Base-by-base conservation (phyloP, 2,329 filamentous ascomycete species). In the Myriosclerotinia duriaeana region DNA sequence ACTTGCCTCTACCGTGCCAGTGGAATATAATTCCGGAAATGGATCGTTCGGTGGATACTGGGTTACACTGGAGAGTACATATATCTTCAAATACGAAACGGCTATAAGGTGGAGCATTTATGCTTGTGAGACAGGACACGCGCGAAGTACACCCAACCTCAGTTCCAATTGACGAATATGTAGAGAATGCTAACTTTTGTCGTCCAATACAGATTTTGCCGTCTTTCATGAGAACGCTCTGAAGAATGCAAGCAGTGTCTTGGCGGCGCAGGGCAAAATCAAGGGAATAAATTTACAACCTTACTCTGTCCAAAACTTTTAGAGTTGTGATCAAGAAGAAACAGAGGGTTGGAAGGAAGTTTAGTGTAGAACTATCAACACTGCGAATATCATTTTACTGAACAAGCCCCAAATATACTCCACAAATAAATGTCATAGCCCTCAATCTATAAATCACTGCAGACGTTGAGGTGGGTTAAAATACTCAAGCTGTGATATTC, bases 71-170 rank as follows among this genome's bases (percentile, higher is more conserved):
- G 40, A 64, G 30, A 64, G 36, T 17, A 55, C 40, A 8, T 64
- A 64, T 36, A 64, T 64, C 22, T 64, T 64, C 61, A n/a, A 64
- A 44, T 40, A 56, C 11, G 52, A 56, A 54, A 64, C 61, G 3
- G 52, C 61, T 8, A 46, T 56, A 22, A 22, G 61, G 54, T 64
- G 61, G 52, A 64, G 52, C 15, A 56, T 64, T 9, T 64, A 64
- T 38, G 40, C 61, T 2, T 64, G 52, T 48, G 52, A 64, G 40
- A 64, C 52, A 9, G 61, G 52, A 44, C 40, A 64, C 7, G 40
- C 61, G 15, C 30, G 61, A 17, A 64, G 52, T 64, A 64, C 44
- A 30, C 20, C 7, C 30, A 14, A 20, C 30, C 6, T 52, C 3
- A 1, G 36, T 22, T 11, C 17, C 2, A 1, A 17, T 40, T 12